phyloP scores from a whole-genome alignment of 352 stramenopile genomes.

The Phytophthora pistaciae region DNA sequence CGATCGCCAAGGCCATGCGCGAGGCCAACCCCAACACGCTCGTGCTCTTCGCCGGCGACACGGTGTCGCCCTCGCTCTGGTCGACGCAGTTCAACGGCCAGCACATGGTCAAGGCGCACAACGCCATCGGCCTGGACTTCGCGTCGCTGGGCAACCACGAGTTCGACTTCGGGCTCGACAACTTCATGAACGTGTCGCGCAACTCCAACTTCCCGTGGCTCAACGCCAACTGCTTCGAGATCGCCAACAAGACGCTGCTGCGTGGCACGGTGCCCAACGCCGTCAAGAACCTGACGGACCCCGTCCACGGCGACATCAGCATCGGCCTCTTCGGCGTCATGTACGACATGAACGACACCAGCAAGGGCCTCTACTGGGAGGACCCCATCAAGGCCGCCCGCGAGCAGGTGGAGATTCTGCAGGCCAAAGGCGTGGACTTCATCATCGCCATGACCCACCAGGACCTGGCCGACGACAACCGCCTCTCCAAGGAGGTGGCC shows the following conservation, averaged over 20 bases:
- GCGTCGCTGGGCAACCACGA: slow-evolving; percentile 84
- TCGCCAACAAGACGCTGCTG: slow-evolving; percentile 48
- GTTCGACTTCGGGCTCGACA: slow-evolving; percentile 84
- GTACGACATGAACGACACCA: slow-evolving; percentile 80
- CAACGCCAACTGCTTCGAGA: slow-evolving; percentile 81
- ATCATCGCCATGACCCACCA: slow-evolving; percentile 84
- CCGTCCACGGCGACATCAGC: slow-evolving; percentile 53
- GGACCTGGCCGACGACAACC: slow-evolving; percentile 73
- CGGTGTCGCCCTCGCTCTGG: slow-evolving; percentile 86
- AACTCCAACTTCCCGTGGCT: slow-evolving; percentile 75
- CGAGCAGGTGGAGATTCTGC: slow-evolving; percentile 53
- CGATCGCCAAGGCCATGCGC: slow-evolving; percentile 68
- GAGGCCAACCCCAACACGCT: slow-evolving; percentile 69
- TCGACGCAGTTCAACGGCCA: slow-evolving; percentile 82
- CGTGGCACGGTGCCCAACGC: slow-evolving; percentile 60
- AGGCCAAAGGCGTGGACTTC: slow-evolving; percentile 63
- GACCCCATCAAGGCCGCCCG: slow-evolving; percentile 70
- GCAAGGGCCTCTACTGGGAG: slow-evolving; percentile 70
- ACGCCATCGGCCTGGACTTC: slow-evolving; percentile 78
- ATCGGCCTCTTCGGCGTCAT: slow-evolving; percentile 81
- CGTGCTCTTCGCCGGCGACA: slow-evolving; percentile 84
- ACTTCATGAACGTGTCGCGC: slow-evolving; percentile 72
- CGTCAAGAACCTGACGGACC: slow-evolving; percentile 57
- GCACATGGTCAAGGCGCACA: slow-evolving; percentile 85
- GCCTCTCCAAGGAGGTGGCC: slow-evolving; percentile 69